Percentiles rank a stretch among this genome's conserved stretches.
phyloP scores from a whole-genome alignment of 2,329 filamentous ascomycete species.

The Colletotrichum sp. region DNA sequence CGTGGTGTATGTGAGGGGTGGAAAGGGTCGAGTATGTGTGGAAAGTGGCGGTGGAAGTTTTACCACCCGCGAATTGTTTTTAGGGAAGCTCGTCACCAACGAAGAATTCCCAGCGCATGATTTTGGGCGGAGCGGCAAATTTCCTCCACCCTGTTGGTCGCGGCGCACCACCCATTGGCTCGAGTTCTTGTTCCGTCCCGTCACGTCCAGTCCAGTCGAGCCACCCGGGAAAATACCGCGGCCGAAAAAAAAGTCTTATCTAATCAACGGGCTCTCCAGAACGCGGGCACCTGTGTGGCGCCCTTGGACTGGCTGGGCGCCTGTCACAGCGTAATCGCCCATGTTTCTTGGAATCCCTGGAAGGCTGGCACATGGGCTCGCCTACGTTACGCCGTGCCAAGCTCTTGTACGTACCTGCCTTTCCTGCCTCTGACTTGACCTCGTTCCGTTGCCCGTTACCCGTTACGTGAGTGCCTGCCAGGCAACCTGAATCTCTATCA shows the following conservation, averaged over 20 bases:
- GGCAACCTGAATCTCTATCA: constrained; percentile 5
- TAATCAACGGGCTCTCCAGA: constrained; percentile 24
- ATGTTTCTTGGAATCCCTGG: constrained; percentile 6
- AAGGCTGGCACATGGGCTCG: not conserved
- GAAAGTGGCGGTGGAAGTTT: constrained; percentile 10
- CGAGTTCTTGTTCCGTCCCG: not conserved
- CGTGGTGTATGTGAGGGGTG: not conserved
- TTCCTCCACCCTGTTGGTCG: constrained; percentile 28
- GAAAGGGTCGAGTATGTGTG: not conserved
- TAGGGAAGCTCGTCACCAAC: constrained; percentile 5
- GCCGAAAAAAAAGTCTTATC: constrained; percentile 24
- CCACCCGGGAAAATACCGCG: constrained; percentile 27
- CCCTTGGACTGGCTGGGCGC: not conserved
- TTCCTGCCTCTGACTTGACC: not conserved
- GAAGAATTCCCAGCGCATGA: constrained; percentile 27
- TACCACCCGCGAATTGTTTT: constrained; percentile 18
- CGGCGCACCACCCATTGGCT: constrained; percentile 32
- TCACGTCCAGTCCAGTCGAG: not conserved
- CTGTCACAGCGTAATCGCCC: constrained; percentile 8
- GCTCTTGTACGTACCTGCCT: constrained; percentile 15
- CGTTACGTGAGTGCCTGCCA: constrained; percentile 14
- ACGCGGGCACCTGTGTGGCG: not conserved
- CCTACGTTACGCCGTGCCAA: constrained; percentile 8
- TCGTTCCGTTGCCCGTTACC: constrained; percentile 2
- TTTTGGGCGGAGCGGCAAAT: constrained; percentile 33